Evolutionary conservation across 2,329 filamentous ascomycete genomes (phyloP).

Genomic region (Penicillium verrucosum): DNA sequence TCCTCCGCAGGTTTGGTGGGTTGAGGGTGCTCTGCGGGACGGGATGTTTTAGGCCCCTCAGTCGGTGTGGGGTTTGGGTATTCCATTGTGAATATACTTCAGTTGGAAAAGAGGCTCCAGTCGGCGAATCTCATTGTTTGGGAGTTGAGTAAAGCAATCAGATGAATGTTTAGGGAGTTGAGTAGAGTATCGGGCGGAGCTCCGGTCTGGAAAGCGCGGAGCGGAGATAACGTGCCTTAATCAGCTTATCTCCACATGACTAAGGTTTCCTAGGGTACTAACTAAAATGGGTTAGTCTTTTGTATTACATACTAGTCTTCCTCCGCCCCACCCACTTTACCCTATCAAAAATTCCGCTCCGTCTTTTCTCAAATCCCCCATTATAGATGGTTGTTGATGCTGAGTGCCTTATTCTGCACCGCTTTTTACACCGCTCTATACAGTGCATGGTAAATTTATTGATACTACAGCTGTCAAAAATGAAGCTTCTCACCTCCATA

Average conservation of each 20-base stretch:
- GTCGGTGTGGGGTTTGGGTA: neutral
- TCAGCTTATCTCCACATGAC: conserved; percentile 1
- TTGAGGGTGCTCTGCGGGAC: neutral
- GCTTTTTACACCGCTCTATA: no score
- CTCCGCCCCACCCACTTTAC: no score
- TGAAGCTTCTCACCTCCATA: no score
- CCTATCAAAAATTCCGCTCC: no score
- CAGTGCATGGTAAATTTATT: no score
- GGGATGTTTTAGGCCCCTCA: neutral
- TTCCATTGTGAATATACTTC: neutral
- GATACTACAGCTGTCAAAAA: no score
- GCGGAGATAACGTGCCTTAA: conserved; percentile 4
- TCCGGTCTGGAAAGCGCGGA: neutral
- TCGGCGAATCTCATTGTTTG: neutral
- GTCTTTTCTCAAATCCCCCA: no score
- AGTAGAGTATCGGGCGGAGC: neutral
- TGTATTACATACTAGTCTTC: no score
- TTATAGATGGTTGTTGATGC: no score
- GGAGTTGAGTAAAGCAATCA: neutral
- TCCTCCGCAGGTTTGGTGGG: neutral
- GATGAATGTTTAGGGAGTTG: neutral
- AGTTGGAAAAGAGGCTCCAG: neutral
- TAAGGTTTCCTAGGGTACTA: no score
- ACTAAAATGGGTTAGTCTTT: no score
- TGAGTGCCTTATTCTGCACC: no score